Conservation (phyloP, 192 early-diverging fungal species). For the Backusella tuberculispora region DNA sequence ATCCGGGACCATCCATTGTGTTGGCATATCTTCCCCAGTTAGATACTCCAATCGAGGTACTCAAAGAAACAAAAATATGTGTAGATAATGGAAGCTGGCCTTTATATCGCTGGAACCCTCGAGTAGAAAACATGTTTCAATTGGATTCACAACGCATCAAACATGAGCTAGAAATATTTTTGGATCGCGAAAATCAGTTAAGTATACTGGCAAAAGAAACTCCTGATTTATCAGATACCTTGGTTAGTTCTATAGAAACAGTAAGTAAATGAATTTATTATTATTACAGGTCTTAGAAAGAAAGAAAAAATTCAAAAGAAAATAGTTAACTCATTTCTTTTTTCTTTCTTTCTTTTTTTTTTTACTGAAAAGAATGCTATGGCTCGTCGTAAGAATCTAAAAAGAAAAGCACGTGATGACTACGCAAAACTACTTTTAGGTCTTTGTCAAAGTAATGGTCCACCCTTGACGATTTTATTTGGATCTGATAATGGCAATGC, state of each 20-base stretch:
- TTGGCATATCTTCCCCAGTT: constrained; percentile 82
- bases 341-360: not conserved
- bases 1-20: constrained; percentile 85
- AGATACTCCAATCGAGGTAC: constrained; percentile 65
- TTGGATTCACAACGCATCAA: constrained; percentile 79
- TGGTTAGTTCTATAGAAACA: constrained; percentile 67
- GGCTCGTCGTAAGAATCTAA: constrained; percentile 61
- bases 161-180: constrained; percentile 74
- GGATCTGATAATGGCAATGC: constrained; percentile 92
- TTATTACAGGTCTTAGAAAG: not conserved
- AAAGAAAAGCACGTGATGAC: constrained; percentile 63
- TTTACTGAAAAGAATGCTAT: constrained; percentile 40
- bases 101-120: constrained; percentile 92
- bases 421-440: constrained; percentile 68
- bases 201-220: constrained; percentile 68
- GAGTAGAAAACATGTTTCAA: constrained; percentile 57
- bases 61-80: constrained; percentile 88
- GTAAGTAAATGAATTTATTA: constrained; percentile 32
- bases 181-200: constrained; percentile 82
- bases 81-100: constrained; percentile 93
- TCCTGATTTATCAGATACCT: constrained; percentile 53
- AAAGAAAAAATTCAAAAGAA: not conserved
- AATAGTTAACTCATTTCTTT: not conserved
- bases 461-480: constrained; percentile 82
- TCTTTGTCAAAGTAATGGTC: constrained; percentile 58